phyloP scores from a whole-genome alignment of 2,329 filamentous ascomycete genomes.

The Claviceps capensis region DNA sequence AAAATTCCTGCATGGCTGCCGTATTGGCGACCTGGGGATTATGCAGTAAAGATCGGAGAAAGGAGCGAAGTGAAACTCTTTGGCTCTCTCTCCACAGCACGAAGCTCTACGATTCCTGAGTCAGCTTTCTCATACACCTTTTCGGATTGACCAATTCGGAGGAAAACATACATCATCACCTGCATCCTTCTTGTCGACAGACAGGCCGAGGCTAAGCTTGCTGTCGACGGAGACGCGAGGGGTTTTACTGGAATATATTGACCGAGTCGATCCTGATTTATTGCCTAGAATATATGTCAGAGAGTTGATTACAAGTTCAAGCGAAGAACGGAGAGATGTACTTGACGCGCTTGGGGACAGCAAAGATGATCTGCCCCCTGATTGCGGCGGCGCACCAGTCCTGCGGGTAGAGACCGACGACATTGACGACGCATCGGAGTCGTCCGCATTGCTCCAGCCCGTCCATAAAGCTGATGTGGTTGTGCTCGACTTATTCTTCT shows the following conservation, averaged over 20 bases:
- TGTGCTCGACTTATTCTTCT: conserved; percentile 77
- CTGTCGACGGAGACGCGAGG: conserved; percentile 20
- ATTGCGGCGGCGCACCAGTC: conserved; percentile 21
- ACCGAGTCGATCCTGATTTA: conserved; percentile 16
- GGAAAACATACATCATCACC: conserved; percentile 13
- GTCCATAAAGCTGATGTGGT: conserved; percentile 45
- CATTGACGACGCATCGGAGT: conserved; percentile 66
- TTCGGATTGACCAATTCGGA: neutral
- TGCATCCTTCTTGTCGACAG: conserved; percentile 9
- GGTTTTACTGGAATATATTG: conserved; percentile 17
- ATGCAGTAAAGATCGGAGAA: conserved; percentile 71
- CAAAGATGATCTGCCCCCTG: conserved; percentile 12
- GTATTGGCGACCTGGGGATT: conserved; percentile 76
- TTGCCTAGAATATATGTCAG: neutral
- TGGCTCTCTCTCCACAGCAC: conserved; percentile 76
- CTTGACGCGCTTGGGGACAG: conserved; percentile 14
- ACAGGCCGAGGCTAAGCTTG: conserved; percentile 13
- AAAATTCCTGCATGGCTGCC: conserved; percentile 71
- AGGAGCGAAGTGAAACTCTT: conserved; percentile 80
- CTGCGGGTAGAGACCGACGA: conserved; percentile 66
- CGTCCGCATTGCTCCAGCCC: conserved; percentile 39
- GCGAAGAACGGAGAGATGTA: neutral
- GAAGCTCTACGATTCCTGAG: conserved; percentile 27
- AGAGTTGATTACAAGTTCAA: neutral
- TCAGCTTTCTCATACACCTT: conserved; percentile 12